A percentile compares a stretch with the other conserved stretches of the same genome.
Conservation (phyloP, 2,329 filamentous ascomycete species). For the Fusarium pseudonygamai region DNA sequence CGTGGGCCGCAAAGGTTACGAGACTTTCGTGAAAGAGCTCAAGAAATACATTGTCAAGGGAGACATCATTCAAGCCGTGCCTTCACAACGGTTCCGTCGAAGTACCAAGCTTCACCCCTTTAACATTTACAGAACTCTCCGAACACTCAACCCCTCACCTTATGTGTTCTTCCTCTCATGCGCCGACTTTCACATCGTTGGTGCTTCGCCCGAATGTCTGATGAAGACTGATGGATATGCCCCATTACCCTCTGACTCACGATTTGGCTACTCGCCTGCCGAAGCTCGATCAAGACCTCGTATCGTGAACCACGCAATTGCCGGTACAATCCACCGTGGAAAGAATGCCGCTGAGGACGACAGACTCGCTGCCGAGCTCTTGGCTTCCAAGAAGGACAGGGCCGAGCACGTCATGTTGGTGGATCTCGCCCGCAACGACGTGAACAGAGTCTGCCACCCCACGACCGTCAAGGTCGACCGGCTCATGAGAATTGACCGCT, state of each 20-base stretch:
- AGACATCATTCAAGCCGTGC: slow-evolving; percentile 97
- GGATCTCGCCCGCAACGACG: slow-evolving; percentile 93
- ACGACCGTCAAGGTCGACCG: slow-evolving; percentile 89
- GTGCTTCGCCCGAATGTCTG: slow-evolving; percentile 92
- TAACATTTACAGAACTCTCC: slow-evolving; percentile 95
- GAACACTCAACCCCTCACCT: slow-evolving; percentile 96
- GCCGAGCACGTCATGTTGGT: slow-evolving; percentile 98
- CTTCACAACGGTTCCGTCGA: slow-evolving; percentile 89
- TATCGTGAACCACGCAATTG: slow-evolving; percentile 96
- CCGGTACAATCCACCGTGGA: slow-evolving; percentile 91
- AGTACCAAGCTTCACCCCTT: slow-evolving; percentile 94
- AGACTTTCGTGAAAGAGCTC: slow-evolving; percentile 83
- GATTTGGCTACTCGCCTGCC: slow-evolving; percentile 39
- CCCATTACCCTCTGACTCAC: slow-evolving; percentile 34
- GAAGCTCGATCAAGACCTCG: slow-evolving; percentile 73
- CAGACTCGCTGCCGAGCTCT: slow-evolving; percentile 73
- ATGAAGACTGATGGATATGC: slow-evolving; percentile 70
- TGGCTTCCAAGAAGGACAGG: slow-evolving; percentile 77
- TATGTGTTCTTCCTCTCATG: slow-evolving; percentile 98
- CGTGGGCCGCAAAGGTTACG: slow-evolving; percentile 88
- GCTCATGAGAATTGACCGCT: slow-evolving; percentile 92
- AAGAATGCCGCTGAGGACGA: slow-evolving; percentile 80
- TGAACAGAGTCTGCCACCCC: slow-evolving; percentile 95
- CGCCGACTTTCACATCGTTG: slow-evolving; percentile 91
- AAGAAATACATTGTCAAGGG: slow-evolving; percentile 92